Evolutionary conservation across 495 filamentous ascomycete genomes (phyloP), one percentile per base, ranked within the genome.

Genomic region (Penicillium waksmanii): DNA sequence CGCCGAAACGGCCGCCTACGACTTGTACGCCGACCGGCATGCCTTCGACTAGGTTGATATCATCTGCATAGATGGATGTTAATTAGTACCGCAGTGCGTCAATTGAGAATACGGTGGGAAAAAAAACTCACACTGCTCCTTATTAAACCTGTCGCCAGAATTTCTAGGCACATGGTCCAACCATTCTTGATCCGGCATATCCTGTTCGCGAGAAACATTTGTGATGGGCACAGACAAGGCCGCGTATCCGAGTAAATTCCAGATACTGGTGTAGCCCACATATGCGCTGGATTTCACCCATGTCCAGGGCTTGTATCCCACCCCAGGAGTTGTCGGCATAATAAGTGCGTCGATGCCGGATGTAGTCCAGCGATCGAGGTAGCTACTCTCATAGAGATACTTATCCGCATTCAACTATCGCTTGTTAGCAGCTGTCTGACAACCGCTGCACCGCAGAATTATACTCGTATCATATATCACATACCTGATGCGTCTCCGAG

Each of bases 171-270:
- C 58, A 72, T 80, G 64, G 10, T 57, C 66, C 46, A 62, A 57
- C 62, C 73, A 75, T 8, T 70, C 71, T 51, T 69, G 66, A 51
- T 66, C 69, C 0, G 70, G 67, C 11, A 55, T 2, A 53, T 71
- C 66, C 23, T 75, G 60, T 8, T 54, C 57, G 34, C 33, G 55
- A 35, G 82, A 81, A 1, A 53, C 66, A n/a, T 40, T 76, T 0
- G 75, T 76, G 5, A 80, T 73, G 1, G 85, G 86, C 53, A 87
- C 79, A 0, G 85, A 73, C 13, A 85, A 55, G 17, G 77, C 80
- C 0, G 85, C 87, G 68, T 89, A 90, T 53, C 89, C 83, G 1
- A 90, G 66, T 15, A 90, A 57, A 62, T 92, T 91, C 85, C 85
- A 92, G 58, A 89, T 80, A 15, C 75, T 71, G 0, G 86, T 89